Percentiles rank a stretch among this genome's conserved stretches.
phyloP scores from a whole-genome alignment of 441 rosid genomes.

The Populus hybrid region DNA sequence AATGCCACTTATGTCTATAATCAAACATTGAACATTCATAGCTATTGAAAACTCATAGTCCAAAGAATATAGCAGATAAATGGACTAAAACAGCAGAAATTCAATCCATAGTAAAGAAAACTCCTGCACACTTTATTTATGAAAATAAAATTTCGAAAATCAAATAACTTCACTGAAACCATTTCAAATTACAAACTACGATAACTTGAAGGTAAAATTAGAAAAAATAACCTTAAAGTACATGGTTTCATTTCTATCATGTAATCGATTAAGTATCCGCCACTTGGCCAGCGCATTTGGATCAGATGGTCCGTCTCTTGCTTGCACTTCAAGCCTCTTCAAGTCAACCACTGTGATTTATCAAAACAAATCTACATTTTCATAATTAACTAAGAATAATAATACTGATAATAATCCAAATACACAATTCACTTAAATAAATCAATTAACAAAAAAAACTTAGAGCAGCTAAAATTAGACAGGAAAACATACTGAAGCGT shows the following conservation, averaged over 20 bases:
- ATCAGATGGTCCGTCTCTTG: conserved; percentile 94
- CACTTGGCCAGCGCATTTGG: conserved; percentile 92
- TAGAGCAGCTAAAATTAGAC: neutral
- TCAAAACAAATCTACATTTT: neutral
- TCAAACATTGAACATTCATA: neutral
- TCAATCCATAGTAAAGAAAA: too few relatives aligned
- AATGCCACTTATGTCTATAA: neutral
- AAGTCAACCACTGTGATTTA: conserved; percentile 71
- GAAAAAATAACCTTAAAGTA: conserved; percentile 60
- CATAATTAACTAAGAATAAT: neutral
- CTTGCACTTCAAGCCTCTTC: conserved; percentile 90
- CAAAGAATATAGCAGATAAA: neutral
- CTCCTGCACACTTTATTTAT: neutral
- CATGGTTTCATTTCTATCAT: conserved; percentile 97
- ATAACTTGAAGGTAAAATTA: neutral
- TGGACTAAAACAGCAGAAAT: too few relatives aligned
- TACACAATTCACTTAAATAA: neutral
- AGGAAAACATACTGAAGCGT: conserved; percentile 66
- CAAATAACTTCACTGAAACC: neutral
- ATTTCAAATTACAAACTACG: neutral
- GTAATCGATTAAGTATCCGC: conserved; percentile 95
- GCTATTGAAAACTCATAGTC: neutral
- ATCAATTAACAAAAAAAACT: neutral
- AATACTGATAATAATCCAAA: neutral
- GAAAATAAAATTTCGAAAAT: neutral